phyloP scores from a whole-genome alignment of 306 rosid genomes.

The Cercis canadensis region DNA sequence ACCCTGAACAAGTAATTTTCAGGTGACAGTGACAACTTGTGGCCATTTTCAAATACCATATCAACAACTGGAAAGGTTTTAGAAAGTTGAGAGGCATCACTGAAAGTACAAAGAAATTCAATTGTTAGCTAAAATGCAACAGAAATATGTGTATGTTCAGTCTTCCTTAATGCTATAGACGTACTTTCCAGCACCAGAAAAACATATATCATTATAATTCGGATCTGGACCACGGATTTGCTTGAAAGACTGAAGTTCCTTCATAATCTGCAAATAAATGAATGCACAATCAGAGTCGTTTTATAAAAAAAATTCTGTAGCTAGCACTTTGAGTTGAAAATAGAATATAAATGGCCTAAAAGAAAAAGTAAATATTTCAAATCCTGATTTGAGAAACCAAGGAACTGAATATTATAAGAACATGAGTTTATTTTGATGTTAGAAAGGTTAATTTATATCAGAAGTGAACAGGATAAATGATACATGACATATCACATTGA shows the following conservation, averaged over 20 bases:
- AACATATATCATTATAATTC: constrained; percentile 77
- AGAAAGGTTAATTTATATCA: background rate
- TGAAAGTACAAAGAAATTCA: constrained; percentile 46
- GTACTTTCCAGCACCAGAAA: constrained; percentile 81
- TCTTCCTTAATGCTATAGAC: constrained; percentile 34
- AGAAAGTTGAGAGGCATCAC: constrained; percentile 67
- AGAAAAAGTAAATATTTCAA: too few relatives aligned
- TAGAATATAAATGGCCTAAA: background rate
- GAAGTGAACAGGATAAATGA: too few relatives aligned
- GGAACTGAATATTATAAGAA: background rate
- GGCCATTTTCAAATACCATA: constrained; percentile 83
- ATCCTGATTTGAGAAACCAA: too few relatives aligned
- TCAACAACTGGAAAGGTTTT: constrained; percentile 83
- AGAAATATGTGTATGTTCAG: background rate
- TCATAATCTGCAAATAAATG: constrained; percentile 61
- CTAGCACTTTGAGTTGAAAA: constrained; percentile 17
- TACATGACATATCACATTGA: background rate
- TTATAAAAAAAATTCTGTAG: constrained; percentile 14
- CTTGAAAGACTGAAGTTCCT: constrained; percentile 67
- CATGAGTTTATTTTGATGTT: background rate
- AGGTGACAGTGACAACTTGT: constrained; percentile 79
- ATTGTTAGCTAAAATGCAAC: constrained; percentile 36
- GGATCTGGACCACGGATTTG: constrained; percentile 90
- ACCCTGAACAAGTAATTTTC: constrained; percentile 95
- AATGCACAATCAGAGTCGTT: constrained; percentile 26